Conservation (phyloP, 805 yeast species). For the Myxozyma vanderwaltii region DNA sequence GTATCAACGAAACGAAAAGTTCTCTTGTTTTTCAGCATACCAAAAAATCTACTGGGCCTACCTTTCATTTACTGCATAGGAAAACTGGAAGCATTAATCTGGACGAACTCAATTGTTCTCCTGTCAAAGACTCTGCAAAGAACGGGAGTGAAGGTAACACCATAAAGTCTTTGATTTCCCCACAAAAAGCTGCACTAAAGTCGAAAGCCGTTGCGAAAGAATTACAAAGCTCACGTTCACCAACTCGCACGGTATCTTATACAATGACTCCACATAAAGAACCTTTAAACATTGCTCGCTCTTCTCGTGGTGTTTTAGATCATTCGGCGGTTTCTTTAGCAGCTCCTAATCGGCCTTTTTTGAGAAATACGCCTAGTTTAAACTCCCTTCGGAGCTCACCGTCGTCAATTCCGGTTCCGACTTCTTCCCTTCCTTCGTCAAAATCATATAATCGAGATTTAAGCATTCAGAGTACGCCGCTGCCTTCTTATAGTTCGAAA, state of each 20-base stretch:
- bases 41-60: neutral
- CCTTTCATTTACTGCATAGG: neutral
- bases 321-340: neutral
- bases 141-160: neutral
- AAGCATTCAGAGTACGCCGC: neutral
- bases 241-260: too few species aligned
- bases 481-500: neutral
- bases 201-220: too few species aligned
- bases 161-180: too few species aligned
- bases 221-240: too few species aligned
- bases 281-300: neutral
- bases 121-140: neutral
- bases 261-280: neutral
- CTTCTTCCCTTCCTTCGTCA: conserved; percentile 3
- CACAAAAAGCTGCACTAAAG: too few species aligned
- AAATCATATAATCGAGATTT: conserved; percentile 1
- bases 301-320: neutral
- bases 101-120: neutral
- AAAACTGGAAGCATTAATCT: neutral
- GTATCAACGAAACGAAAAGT: neutral
- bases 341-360: neutral
- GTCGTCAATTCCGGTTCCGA: conserved; percentile 7
- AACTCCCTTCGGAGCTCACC: conserved; percentile 5
- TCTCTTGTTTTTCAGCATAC: neutral
- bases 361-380: conserved; percentile 7